Evolutionary conservation across 2,329 filamentous ascomycete genomes (phyloP).

Genomic region (Annulohypoxylon truncatum): DNA sequence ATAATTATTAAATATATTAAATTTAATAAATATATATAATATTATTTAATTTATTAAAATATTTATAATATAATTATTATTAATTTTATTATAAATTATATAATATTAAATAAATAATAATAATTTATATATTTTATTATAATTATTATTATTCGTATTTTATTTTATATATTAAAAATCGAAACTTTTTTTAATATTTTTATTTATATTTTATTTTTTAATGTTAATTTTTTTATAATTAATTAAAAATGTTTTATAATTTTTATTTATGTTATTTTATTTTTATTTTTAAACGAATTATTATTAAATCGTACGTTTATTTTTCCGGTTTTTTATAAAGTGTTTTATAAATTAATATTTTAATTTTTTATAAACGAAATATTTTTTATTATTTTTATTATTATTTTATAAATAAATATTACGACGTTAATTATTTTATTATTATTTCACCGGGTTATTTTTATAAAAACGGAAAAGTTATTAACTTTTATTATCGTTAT

Average conservation of each 20-base stretch:
- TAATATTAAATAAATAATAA: neutral
- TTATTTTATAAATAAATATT: neutral
- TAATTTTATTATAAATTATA: neutral
- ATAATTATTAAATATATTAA: neutral
- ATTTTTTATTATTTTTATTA: slow-evolving; percentile 1
- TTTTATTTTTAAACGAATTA: neutral
- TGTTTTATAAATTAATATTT: slow-evolving; percentile 6
- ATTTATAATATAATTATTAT: neutral
- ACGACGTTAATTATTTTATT: neutral
- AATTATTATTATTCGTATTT: neutral
- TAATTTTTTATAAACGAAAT: neutral
- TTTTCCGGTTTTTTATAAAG: neutral
- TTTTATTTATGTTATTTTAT: neutral
- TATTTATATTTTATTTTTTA: neutral
- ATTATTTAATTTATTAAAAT: neutral
- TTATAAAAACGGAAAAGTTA: neutral
- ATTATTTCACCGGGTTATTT: neutral
- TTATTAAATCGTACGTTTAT: neutral
- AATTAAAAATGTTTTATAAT: neutral
- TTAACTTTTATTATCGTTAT: neutral
- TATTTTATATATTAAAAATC: neutral
- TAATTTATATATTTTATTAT: neutral
- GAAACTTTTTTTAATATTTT: neutral
- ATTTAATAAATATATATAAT: neutral
- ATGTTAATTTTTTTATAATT: neutral